Evolutionary conservation across 257 asterid genomes (phyloP), one percentile per base, ranked within the genome.

Genomic region (Scutellaria galericulata): DNA sequence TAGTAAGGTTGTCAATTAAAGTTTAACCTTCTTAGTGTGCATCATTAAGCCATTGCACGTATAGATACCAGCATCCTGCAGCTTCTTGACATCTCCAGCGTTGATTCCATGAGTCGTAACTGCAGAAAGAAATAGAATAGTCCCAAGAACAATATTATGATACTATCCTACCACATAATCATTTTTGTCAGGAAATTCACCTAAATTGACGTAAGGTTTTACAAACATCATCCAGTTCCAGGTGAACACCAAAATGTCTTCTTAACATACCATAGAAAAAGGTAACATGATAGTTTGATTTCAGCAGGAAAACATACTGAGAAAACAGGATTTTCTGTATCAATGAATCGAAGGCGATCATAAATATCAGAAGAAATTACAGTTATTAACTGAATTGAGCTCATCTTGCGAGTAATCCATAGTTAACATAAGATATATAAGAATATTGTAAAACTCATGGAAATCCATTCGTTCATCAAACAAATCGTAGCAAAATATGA

Each of bases 71-170:
- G 98, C 99, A 79, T 95, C 99, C 81, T 95, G 98, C 72, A 95
- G 88, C 87, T 92, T 95, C 92, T 95, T 95, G 80, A 95, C 97
- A 59, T 95, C 99, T 77, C 99, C 99, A 74, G 98, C 99, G 66
- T 95, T 95, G 70, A 95, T 95, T 76, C 99, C 99, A 83, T 92
- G 96, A 71, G 90, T n/a, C 5, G 86, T 92, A 87, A 92, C 99
- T 92, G 89, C 73, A 80, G 57, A 64, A 58, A 46, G 64, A 60
- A 44, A 44, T 22, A 71, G 12, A 50, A 35, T 20, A 60, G 41
- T 35, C 20, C 44, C 56, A 66, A 41, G 55, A 64, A 39, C 61
- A 56, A 12, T 12, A 37, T n/a, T 76, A 18, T 18, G 40, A 39
- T 64, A 64, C 35, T 37, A 13, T 22, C 46, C 39, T 6, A 60